Base-by-base conservation (phyloP, 805 yeast genomes). In the Kluyveromyces aestuarii region DNA sequence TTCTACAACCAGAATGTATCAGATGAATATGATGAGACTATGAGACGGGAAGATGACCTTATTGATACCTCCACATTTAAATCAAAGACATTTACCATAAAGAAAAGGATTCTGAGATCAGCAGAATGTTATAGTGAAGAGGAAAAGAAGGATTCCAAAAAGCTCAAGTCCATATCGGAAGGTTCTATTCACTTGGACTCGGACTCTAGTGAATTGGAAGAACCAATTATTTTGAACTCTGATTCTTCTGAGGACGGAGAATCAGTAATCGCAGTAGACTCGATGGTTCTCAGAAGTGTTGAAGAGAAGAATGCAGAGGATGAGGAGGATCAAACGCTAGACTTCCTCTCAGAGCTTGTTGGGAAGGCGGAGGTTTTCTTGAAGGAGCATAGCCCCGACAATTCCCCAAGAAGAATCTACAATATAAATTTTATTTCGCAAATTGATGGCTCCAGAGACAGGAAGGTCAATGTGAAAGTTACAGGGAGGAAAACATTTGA, bases 381-480 rank as follows among this genome's bases (percentile, higher is more conserved):
- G 21, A 41, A 36, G 6, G 27, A 40, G 13, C 27, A 27, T 18
- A n/a, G 3, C 14, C 40, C 37, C 10, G 39, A 42, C 25, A 14
- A 8, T 10, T 19, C 37, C 8, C 17, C n/a, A 6, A 55, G 53
- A 33, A 55, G 62, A 38, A 45, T 57, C 10, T 65, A 56, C 50
- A 60, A 57, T 33, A 53, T 65, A 4, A 50, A 48, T 19, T 59
- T 64, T 48, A 18, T 52, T 1, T 65, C 69, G 4, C 55, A 57
- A 44, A 21, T 65, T n/a, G 61, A 58, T 17, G 68, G 66, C 9
- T 51, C 61, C 3, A 37, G 48, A 8, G 56, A 59, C 41, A 59
- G 55, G 41, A 55, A 51, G 13, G 59, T 65, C 8, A 57, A 58
- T 45, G 57, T 62, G 4, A 61, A 60, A 47, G 67, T 62, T 1